Base-by-base conservation (phyloP, 495 filamentous ascomycete species). In the Xylaria longipes region DNA sequence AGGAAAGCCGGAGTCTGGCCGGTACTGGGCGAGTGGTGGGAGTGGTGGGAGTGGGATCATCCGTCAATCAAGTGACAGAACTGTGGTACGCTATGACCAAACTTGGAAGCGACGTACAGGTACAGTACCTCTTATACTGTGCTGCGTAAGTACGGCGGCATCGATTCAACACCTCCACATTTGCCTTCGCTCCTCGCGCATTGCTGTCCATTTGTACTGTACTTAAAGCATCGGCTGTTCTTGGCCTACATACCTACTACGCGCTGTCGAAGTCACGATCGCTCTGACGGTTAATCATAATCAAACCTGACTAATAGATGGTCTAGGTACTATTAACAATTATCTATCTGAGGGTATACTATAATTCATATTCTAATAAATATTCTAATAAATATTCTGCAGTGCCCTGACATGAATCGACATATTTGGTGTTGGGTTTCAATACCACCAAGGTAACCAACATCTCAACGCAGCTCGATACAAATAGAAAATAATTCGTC, bases 401-500 rank as follows among this genome's bases (percentile, higher is more conserved):
- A 58, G 54, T 58, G 20, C 2, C 12, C 29, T 33, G 33, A 50
- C 17, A 48, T n/a, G 17, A 52, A 27, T 27, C 1, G 1, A 54
- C 50, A 27, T 7, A 8, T 54, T 0, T 54, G n/a, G n/a, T 54
- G n/a, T 54, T 54, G 1, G 8, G n/a, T 27, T 54, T 22, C 50
- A 20, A 31, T 61, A 39, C 9, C n/a, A n/a, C n/a, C 17, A 3
- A 37, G 7, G 4, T 22, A 29, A 22, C 62, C 62, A 39, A 17
- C 6, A 4, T 31, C n/a, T 27, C 31, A 52, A 41, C 37, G 65
- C 25, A n/a, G 14, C 33, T 78, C 75, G 35, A 84, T 70, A 65
- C 80, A 81, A 27, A 68, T 66, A 7, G 74, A 71, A 64, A 83
- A 80, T 33, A 84, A 67, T 52, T 82, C 80, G 33, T 84, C 82